Evolutionary conservation across 345 rosid genomes (phyloP), one percentile per base, ranked within the genome.

Genomic region (Eucalyptus cloeziana): DNA sequence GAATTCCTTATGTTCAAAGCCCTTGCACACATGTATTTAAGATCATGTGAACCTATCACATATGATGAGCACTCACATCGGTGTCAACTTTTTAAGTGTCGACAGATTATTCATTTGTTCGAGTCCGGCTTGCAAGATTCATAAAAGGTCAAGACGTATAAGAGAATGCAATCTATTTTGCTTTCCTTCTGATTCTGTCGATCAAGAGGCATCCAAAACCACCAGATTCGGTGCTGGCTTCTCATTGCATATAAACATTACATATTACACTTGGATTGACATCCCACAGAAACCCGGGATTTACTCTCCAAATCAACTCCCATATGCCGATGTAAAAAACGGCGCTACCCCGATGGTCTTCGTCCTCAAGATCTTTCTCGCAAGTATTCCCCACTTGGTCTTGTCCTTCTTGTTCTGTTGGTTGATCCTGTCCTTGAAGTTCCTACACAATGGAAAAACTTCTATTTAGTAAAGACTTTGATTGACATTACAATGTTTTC

Each of bases 321-420:
- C 64, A 30, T 76, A 87, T 71, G 88, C 93, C 25, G 92, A 86
- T 47, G 93, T 87, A 90, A 94, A 94, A 90, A 92, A 94, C 58
- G 95, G 94, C 27, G 96, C 93, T 69, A 93, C 94, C 86, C 96
- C 94, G 9, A 94, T 92, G 89, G 89, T 90, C 92, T 94, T 96
- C 40, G 95, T 90, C 87, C 94, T 94, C 86, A 94, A 92, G 71
- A 96, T 92, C 89, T 94, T 96, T 86, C 94, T 94, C 91, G 95
- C 97, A 27, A 97, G 92, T 24, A 94, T 95, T 92, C 93, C 92
- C 98, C 98, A 96, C 91, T 90, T 97, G 4, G 88, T 89, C 92
- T 95, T 96, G 90, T 96, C 97, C 91, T 97, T 96, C 93, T 95
- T 97, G 95, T 92, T 93, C 88, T 96, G 98, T 86, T 88, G 95